Evolutionary conservation across 176 grass and related monocot species (phyloP).

Genomic region (Eleusine indica): DNA sequence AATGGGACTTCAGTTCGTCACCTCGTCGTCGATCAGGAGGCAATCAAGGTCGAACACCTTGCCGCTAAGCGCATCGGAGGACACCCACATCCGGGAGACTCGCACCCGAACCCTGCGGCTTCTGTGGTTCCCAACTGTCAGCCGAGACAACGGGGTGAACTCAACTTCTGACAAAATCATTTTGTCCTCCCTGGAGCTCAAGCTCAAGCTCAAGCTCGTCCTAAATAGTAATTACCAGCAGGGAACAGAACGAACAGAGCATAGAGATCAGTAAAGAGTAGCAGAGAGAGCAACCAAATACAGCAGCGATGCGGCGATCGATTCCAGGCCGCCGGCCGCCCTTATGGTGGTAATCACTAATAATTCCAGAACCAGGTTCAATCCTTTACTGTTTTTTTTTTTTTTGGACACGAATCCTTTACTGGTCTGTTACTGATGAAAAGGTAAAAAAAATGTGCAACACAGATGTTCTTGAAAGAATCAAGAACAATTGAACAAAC

Average conservation of each 20-base stretch:
- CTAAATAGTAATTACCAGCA: background rate
- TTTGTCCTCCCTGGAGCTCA: background rate
- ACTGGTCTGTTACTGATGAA: too few relatives aligned
- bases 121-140: background rate
- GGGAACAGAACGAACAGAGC: background rate
- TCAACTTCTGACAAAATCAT: background rate
- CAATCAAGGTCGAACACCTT: background rate
- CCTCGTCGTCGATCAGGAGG: constrained; percentile 24
- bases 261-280: background rate
- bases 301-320: too few relatives aligned
- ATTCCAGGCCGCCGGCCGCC: too few relatives aligned
- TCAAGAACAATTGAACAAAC: too few relatives aligned
- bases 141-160: constrained; percentile 13
- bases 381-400: background rate
- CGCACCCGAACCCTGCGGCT: background rate
- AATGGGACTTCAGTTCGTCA: background rate
- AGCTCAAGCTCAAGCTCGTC: background rate
- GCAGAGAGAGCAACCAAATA: background rate
- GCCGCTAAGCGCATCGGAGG: background rate
- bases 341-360: background rate
- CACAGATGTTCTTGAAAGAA: too few relatives aligned
- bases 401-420: too few relatives aligned
- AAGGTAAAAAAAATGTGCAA: too few relatives aligned
- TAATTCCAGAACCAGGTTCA: background rate
- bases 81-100: constrained; percentile 33